Conservation (phyloP, 352 stramenopile species). For the Pythium chondricola region DNA sequence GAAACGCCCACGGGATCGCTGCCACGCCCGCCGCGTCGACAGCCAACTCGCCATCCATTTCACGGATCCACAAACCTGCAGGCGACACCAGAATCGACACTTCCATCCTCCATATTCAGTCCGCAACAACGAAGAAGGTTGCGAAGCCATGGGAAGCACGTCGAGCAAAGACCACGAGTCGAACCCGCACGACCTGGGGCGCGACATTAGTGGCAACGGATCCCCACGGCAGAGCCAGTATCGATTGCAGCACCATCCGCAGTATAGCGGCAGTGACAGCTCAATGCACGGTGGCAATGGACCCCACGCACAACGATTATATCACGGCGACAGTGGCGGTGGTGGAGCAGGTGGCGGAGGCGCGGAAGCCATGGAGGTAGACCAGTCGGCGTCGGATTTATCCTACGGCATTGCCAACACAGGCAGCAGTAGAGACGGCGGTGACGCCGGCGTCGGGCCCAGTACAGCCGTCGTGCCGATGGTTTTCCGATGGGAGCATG, state of each 20-base stretch:
- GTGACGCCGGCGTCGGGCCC: conserved; percentile 3
- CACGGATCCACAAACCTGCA: too few species aligned
- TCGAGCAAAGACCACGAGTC: conserved; percentile 79
- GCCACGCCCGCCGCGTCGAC: too few species aligned
- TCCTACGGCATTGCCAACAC: conserved; percentile 12
- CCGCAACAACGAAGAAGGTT: too few species aligned
- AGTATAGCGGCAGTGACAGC: conserved; percentile 32
- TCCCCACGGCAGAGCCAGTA: conserved; percentile 26
- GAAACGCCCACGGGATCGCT: too few species aligned
- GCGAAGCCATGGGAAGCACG: conserved; percentile 59
- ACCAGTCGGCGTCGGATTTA: conserved; percentile 33
- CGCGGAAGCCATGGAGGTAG: conserved; percentile 66
- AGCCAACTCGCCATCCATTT: too few species aligned
- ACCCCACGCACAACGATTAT: conserved; percentile 10
- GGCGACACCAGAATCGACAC: too few species aligned
- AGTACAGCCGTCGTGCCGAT: conserved; percentile 81
- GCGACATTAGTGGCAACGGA: conserved; percentile 33
- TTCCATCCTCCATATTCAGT: too few species aligned
- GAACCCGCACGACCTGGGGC: conserved; percentile 72
- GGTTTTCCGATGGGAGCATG: conserved; percentile 99
- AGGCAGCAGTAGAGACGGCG: conserved; percentile 22
- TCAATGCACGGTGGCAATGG: conserved; percentile 14
- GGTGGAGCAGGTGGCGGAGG: neutral
- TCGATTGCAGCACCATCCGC: conserved; percentile 59
- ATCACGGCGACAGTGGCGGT: neutral